Base-by-base conservation (phyloP, 164 flowering plant species). In the Protea cynaroides region DNA sequence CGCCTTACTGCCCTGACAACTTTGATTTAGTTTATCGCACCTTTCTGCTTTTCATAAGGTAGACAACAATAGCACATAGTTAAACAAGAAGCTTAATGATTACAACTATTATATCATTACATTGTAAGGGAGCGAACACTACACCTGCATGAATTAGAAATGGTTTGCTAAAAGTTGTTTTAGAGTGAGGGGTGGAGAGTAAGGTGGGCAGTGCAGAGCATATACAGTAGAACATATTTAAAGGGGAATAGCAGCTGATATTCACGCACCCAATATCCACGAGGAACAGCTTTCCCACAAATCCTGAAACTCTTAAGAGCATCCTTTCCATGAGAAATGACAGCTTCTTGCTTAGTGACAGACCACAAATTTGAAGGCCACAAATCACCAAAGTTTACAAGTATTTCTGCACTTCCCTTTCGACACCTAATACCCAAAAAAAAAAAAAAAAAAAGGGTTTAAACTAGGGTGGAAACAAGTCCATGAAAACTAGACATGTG, bases 201-300 rank as follows among this genome's bases (percentile, higher is more conserved):
- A n/a, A n/a, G 19, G 18, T n/a, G 29, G 6, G 23, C 18, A 5
- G 8, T 40, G 46, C 37, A 29, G 44, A 52, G 14, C 29, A 60
- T 18, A 67, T 25, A 68, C 11, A 25, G 61, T 29, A 24, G 13
- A 36, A 43, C 10, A 56, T 12, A 56, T 34, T 51, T 1, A 15
- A 62, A 21, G 8, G 24, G 18, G 49, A 36, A 6, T 4, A 43
- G n/a, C 25, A 13, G 34, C 56, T 23, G 1, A 2, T 22, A 15
- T 59, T 58, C 52, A 75, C 86, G 17, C 65, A 94, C 99, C 96
- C 97, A 94, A 76, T 91, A 88, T 76, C 97, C 97, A 61, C 88
- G 96, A 72, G 99, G 99, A 72, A 88, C 84, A 66, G 85, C 94
- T 74, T 82, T 88, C 63, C 96, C 99, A 79, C 99, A 94, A 62